Base-by-base conservation (phyloP, 345 rosid genomes). In the Bruguiera gymnorhiza region DNA sequence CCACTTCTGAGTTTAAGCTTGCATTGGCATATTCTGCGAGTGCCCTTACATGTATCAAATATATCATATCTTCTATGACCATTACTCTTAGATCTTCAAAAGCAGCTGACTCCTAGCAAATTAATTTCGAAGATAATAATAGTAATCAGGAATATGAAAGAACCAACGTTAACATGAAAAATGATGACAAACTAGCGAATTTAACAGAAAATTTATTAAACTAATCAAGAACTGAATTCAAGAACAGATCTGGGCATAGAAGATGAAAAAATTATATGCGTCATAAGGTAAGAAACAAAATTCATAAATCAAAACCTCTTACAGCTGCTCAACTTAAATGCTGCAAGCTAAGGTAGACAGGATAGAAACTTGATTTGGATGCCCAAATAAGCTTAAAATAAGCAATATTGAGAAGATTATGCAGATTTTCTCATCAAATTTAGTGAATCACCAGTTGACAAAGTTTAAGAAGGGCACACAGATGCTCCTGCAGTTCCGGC, bases 31-130 rank as follows among this genome's bases (percentile, higher is more conserved):
- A 79, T 78, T 88, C 77, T 1, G 89, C 84, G 13, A 91, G 77
- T 62, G 71, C 89, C 79, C 72, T 83, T 21, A 72, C 73, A 65
- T 91, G 93, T 52, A 87, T 74, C 83, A 94, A 73, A 79, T 88
- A 94, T 75, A 94, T 88, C 96, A 94, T 94, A 62, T 91, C 98
- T 30, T 91, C 97, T 51, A 94, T 81, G 46, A 88, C 76, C 95
- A 91, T 88, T 53, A 91, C 86, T 72, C 74, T 94, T 55, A 94
- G 76, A 67, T 80, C 76, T 74, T 89, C 84, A 52, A 83, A 89
- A 54, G 74, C 46, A 32, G 75, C 68, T 27, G 90, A 81, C 58
- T 80, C 93, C 97, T 89, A 81, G 3, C 13, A 70, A 66, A 62
- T 6, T 24, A 62, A 19, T 56, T 29, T 26, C 1, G 32, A 37